A percentile compares a stretch with the other conserved stretches of the same genome.
Conservation (phyloP, 1,139 yeast genomes). For the Candida mesenterica region DNA sequence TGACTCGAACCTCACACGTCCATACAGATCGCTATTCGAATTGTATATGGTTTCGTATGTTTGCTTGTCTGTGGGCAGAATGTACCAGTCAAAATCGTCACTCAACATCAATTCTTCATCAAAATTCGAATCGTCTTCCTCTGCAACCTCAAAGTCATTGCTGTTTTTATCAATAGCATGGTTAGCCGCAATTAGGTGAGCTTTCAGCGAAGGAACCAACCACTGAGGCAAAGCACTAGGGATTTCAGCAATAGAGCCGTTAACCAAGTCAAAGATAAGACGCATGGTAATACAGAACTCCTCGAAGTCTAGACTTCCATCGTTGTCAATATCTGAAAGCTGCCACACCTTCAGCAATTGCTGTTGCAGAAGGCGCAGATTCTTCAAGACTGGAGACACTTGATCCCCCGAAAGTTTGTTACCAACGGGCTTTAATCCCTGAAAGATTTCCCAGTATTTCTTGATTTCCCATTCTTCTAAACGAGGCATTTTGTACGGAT, state of each 20-base stretch:
- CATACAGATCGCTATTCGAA: slow-evolving; percentile 73
- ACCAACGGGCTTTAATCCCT: slow-evolving; percentile 76
- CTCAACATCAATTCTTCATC: slow-evolving; percentile 51
- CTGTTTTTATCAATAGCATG: slow-evolving; percentile 46
- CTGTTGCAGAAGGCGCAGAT: slow-evolving; percentile 75
- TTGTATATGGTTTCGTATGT: slow-evolving; percentile 79
- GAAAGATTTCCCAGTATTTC: slow-evolving; percentile 96
- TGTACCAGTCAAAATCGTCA: slow-evolving; percentile 91
- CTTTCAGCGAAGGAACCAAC: slow-evolving; percentile 88
- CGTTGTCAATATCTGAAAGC: slow-evolving; percentile 87
- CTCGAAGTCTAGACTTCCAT: slow-evolving; percentile 90
- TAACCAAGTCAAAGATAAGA: slow-evolving; percentile 84
- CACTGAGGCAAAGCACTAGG: slow-evolving; percentile 82
- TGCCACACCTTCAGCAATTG: slow-evolving; percentile 87
- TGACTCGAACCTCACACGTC: slow-evolving; percentile 77
- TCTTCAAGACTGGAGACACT: slow-evolving; percentile 83
- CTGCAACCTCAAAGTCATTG: slow-evolving; percentile 24
- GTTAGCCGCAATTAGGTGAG: slow-evolving; percentile 80
- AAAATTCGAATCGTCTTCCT: slow-evolving; percentile 38
- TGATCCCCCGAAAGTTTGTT: slow-evolving; percentile 82
- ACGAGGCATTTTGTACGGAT: slow-evolving; percentile 55
- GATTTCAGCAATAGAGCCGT: slow-evolving; percentile 61
- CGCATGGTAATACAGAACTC: slow-evolving; percentile 98
- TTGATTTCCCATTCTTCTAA: slow-evolving; percentile 93
- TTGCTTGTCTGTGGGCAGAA: slow-evolving; percentile 79